Conservation (phyloP, 768 basidiomycete genomes). For the Russula sp. region DNA sequence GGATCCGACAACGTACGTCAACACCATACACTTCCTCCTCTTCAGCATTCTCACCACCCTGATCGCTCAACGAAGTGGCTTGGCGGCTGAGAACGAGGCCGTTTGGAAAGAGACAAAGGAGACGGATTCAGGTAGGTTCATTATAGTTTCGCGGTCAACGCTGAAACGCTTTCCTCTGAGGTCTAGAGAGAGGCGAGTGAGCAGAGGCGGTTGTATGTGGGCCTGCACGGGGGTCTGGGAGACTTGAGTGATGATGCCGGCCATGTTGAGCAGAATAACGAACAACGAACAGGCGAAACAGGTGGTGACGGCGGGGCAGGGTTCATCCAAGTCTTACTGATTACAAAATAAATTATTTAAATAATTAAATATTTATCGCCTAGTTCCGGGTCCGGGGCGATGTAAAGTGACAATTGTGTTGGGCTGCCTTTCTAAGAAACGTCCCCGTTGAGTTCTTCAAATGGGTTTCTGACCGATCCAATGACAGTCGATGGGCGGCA, state of each 20-base stretch:
- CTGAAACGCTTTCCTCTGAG: slow-evolving; percentile 88
- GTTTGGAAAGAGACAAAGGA: slow-evolving; percentile 95
- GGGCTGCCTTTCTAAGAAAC: slow-evolving; percentile 23
- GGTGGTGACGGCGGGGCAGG: not conserved
- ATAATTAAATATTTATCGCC: not conserved
- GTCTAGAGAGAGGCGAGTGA: slow-evolving; percentile 87
- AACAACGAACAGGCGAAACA: not conserved
- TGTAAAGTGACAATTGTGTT: slow-evolving; percentile 23
- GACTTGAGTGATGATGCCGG: slow-evolving; percentile 50
- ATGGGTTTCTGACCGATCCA: slow-evolving; percentile 27
- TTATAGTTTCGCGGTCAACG: slow-evolving; percentile 95
- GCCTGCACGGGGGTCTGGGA: slow-evolving; percentile 62
- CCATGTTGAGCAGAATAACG: slow-evolving; percentile 34
- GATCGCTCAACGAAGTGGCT: slow-evolving; percentile 69
- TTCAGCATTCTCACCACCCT: slow-evolving; percentile 70
- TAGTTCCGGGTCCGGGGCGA: slow-evolving; percentile 1
- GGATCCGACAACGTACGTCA: slow-evolving; percentile 64
- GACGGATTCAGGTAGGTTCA: slow-evolving; percentile 98
- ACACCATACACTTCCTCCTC: slow-evolving; percentile 93
- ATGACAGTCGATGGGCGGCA: slow-evolving; percentile 26
- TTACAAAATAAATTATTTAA: slow-evolving; percentile 1
- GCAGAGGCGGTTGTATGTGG: slow-evolving; percentile 79
- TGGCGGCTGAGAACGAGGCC: slow-evolving; percentile 91
- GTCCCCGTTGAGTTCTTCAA: slow-evolving; percentile 23
- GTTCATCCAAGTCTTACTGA: not conserved